Percentiles rank a stretch among this genome's conserved stretches.
phyloP scores from a whole-genome alignment of 2,329 filamentous ascomycete genomes.

The Pyricularia grisea region DNA sequence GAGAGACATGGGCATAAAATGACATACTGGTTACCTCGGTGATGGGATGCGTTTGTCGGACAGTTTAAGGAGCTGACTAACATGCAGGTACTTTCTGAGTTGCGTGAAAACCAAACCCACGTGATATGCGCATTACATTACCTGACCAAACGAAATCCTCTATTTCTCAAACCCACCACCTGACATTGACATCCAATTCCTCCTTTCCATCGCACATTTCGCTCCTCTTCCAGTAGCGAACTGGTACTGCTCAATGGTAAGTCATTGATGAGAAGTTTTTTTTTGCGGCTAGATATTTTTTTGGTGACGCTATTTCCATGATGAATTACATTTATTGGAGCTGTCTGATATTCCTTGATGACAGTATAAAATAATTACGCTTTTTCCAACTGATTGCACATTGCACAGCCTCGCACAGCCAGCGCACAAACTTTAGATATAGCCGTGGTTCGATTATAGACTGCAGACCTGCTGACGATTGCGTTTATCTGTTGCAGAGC shows the following conservation, averaged over 20 bases:
- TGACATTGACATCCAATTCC: background rate
- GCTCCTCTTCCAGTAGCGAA: background rate
- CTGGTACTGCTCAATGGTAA: background rate
- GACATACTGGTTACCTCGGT: background rate
- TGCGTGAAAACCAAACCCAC: background rate
- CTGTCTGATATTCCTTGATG: constrained; percentile 57
- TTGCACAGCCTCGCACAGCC: background rate
- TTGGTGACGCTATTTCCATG: constrained; percentile 16
- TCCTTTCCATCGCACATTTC: background rate
- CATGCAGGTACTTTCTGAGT: background rate
- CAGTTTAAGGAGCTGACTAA: background rate
- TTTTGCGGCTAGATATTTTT: background rate
- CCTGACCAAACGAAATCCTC: background rate
- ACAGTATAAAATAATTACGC: constrained; percentile 33
- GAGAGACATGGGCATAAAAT: background rate
- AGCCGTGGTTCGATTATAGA: background rate
- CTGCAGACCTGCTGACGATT: background rate
- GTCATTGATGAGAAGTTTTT: background rate
- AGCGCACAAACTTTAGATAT: background rate
- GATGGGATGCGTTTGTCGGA: background rate
- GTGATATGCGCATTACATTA: background rate
- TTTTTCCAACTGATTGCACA: constrained; percentile 13
- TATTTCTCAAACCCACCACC: background rate
- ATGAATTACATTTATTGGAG: constrained; percentile 60
- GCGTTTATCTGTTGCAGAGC: background rate